Percentiles rank a stretch among this genome's conserved stretches.
Conservation (phyloP, 2,329 filamentous ascomycete species). For the Pyricularia pennisetigena region DNA sequence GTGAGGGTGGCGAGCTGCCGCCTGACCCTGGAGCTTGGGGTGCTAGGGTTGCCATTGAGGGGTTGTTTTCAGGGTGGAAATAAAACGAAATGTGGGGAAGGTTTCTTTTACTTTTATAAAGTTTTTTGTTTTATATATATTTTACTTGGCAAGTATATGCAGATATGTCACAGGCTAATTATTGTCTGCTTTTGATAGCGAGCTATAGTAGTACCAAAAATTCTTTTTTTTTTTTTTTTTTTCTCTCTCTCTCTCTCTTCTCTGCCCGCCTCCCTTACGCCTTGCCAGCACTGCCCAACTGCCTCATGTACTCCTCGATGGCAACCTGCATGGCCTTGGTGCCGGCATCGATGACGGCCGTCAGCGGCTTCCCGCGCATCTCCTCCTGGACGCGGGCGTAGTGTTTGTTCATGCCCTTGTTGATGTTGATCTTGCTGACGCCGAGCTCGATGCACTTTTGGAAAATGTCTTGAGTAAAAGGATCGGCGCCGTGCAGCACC, state of each 20-base stretch:
- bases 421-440: constrained; percentile 40
- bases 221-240: neutral
- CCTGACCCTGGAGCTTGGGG: constrained; percentile 65
- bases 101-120: neutral
- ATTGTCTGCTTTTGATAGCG: neutral
- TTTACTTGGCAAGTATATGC: neutral
- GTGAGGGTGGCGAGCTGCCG: constrained; percentile 36
- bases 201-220: neutral
- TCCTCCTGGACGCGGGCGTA: constrained; percentile 32
- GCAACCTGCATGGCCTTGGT: constrained; percentile 36
- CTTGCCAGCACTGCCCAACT: constrained; percentile 35
- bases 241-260: neutral
- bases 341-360: constrained; percentile 35
- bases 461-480: constrained; percentile 35
- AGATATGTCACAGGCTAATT: neutral
- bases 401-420: constrained; percentile 40
- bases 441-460: constrained; percentile 31
- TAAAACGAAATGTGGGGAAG: neutral
- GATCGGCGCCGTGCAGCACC: constrained; percentile 37
- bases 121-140: too few relatives aligned
- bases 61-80: constrained; percentile 16
- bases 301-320: constrained; percentile 34
- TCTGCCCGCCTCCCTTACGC: constrained; percentile 14
- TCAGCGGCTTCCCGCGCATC: constrained; percentile 35
- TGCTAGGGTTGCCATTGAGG: constrained; percentile 46